Base-by-base conservation (phyloP, 1,139 yeast species). In the Kodamaea ohmeri region DNA sequence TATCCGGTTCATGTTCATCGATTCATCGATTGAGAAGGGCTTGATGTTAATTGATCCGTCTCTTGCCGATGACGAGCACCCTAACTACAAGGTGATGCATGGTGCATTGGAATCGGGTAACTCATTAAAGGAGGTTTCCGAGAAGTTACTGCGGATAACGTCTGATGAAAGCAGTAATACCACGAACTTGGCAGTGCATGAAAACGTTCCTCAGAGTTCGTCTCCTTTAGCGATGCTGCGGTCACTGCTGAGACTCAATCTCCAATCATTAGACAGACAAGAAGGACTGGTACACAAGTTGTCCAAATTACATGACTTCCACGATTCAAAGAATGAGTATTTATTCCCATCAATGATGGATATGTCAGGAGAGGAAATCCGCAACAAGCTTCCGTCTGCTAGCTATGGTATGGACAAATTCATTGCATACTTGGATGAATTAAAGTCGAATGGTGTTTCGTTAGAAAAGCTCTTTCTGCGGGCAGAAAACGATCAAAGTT, bases 11-110 rank as follows among this genome's bases (percentile, higher is more conserved):
- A 78, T 86, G 42, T 74, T 79, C 44, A 68, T 83, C 39, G 89
- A 83, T 56, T 76, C 83, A 7, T 78, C 89, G 8, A 70, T 84
- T 38, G 84, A 80, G 47, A 80, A 78, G 49, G 87, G 86, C 1
- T 53, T 82, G 29, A 69, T 71, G 43, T 60, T 83, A 46, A 64
- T 83, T 43, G 76, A 69, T 46, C 55, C 54, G 19, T 61, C 65
- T 1, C 57, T 67, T 30, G 55, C 55, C n/a, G 50, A 44, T 4
- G 53, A 48, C 7, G 47, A 37, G 25, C 43, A 35, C 32, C 43
- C 38, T 21, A 29, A 37, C 44, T 42, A 25, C 38, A 28, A 22
- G 36, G 39, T 26, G 5, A 32, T 40, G 37, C 33, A 30, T 38
- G 31, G 50, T 40, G 25, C 36, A 4, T 18, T 25, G 16, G 41